Evolutionary conservation across 1,139 yeast genomes (phyloP).

Genomic region (Saccharomyces uvarum): DNA sequence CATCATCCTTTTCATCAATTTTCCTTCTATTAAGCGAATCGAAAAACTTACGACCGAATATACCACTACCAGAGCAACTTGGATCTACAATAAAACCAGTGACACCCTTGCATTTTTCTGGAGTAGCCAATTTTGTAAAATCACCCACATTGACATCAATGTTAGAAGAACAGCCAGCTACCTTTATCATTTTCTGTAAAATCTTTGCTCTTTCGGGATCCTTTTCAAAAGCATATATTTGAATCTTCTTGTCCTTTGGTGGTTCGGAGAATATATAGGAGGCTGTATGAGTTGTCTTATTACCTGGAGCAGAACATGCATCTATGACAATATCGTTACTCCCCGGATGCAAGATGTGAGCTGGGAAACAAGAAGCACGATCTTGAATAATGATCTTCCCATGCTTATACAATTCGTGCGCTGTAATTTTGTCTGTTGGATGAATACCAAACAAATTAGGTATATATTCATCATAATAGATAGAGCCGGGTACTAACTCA

Average conservation of each 20-base stretch:
- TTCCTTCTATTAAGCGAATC: conserved; percentile 25
- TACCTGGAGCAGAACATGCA: conserved; percentile 98
- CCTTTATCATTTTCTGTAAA: conserved; percentile 68
- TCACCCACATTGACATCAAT: conserved; percentile 71
- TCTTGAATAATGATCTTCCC: conserved; percentile 90
- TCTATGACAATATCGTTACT: conserved; percentile 62
- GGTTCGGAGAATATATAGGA: conserved; percentile 38
- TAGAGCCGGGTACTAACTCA: conserved; percentile 49
- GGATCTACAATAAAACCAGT: conserved; percentile 90
- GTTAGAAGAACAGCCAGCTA: conserved; percentile 55
- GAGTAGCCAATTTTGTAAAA: conserved; percentile 56
- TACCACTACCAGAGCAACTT: conserved; percentile 95
- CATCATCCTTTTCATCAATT: conserved; percentile 16
- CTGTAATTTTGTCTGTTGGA: conserved; percentile 61
- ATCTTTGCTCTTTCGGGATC: conserved; percentile 65
- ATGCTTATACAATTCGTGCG: conserved; percentile 54
- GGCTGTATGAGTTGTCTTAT: conserved; percentile 90
- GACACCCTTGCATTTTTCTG: conserved; percentile 53
- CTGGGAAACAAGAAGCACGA: conserved; percentile 95
- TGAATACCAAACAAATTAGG: conserved; percentile 76
- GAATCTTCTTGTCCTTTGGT: conserved; percentile 13
- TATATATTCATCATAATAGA: conserved; percentile 64
- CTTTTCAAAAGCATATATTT: conserved; percentile 78
- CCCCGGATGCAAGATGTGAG: conserved; percentile 60
- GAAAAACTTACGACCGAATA: conserved; percentile 59